A percentile compares a stretch with the other conserved stretches of the same genome.
Conservation (phyloP, 225 moss, liverwort and hornwort genomes). For the Bryum argenteum region DNA sequence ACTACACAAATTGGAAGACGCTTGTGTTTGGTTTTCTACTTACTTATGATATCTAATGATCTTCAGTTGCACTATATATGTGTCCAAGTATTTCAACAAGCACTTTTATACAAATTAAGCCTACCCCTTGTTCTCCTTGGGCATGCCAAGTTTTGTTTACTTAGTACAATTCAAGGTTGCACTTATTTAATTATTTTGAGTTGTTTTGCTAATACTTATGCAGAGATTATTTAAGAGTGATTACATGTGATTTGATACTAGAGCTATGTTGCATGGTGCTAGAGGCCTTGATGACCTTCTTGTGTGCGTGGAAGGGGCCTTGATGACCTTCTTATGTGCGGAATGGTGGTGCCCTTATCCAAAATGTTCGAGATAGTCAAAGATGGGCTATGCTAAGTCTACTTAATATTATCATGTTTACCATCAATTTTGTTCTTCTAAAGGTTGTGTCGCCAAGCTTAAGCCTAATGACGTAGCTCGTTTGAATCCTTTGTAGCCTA, state of each 20-base stretch:
- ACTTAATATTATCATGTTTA: conserved; percentile 24
- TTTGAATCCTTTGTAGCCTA: conserved; percentile 7
- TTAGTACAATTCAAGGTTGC: conserved; percentile 31
- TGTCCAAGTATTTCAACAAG: conserved; percentile 79
- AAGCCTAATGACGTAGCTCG: conserved; percentile 6
- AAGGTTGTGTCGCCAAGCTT: conserved; percentile 13
- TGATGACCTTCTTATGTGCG: conserved; percentile 1
- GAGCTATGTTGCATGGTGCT: conserved; percentile 16
- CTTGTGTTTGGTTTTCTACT: no score
- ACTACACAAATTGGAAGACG: no score
- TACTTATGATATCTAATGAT: conserved; percentile 1
- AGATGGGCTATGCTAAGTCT: conserved; percentile 22
- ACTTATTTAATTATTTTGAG: conserved; percentile 7
- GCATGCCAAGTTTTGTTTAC: conserved; percentile 11
- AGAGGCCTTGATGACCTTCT: conserved; percentile 24
- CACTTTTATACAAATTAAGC: conserved; percentile 66
- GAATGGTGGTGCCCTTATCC: conserved; percentile 15
- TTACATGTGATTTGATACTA: background rate
- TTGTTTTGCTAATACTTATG: conserved; percentile 1
- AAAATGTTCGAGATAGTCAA: conserved; percentile 17
- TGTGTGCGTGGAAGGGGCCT: conserved; percentile 12
- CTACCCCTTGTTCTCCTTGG: conserved; percentile 9
- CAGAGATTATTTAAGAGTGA: background rate
- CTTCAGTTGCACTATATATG: conserved; percentile 17
- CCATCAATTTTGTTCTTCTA: conserved; percentile 33